Evolutionary conservation across 768 basidiomycete genomes (phyloP), one percentile per base, ranked within the genome.

Genomic region (Collybia sp.): DNA sequence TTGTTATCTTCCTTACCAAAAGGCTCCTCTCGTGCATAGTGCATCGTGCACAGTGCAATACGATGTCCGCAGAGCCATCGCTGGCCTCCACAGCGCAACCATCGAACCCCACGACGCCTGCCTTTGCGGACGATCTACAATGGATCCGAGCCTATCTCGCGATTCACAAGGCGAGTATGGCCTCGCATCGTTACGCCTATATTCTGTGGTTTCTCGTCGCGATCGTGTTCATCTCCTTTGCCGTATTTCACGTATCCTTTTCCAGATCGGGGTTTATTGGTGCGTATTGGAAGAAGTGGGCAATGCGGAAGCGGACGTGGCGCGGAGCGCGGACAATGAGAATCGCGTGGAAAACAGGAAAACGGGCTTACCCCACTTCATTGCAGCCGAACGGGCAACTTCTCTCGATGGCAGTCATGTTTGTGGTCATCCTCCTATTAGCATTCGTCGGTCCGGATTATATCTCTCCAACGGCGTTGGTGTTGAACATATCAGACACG

Each of bases 331-430:
- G 25, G 4, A 8, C 25, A 25, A 25, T 25, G 25, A 25, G 25
- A 8, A 25, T 70, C 37, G 55, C 65, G 39, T 44, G 53, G 52
- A 48, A 56, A 58, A 43, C 55, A 49, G 17, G 62, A 64, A 30
- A 63, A 63, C 1, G 69, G 68, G 49, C 66, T 55, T 73, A 77
- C 43, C 72, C 76, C 5, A 42, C 57, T 13, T 66, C 75, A 6
- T 59, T 84, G 3, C 83, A 85, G 2, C 77, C 84, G 40, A 82
- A 88, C 54, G 76, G 78, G 0, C 79, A 85, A 53, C 63, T 88
- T 13, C 65, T 85, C 42, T 67, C 68, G 1, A 57, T 85, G 36
- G 43, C 60, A 40, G 52, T 75, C 19, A 58, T 89, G 30, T 57
- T 71, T 19, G 53, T 69, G 36, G 60, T 80, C 12, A 58, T 71